Percentiles rank a stretch among this genome's conserved stretches.
phyloP scores from a whole-genome alignment of 495 filamentous ascomycete species.

The Monascus purpureus region DNA sequence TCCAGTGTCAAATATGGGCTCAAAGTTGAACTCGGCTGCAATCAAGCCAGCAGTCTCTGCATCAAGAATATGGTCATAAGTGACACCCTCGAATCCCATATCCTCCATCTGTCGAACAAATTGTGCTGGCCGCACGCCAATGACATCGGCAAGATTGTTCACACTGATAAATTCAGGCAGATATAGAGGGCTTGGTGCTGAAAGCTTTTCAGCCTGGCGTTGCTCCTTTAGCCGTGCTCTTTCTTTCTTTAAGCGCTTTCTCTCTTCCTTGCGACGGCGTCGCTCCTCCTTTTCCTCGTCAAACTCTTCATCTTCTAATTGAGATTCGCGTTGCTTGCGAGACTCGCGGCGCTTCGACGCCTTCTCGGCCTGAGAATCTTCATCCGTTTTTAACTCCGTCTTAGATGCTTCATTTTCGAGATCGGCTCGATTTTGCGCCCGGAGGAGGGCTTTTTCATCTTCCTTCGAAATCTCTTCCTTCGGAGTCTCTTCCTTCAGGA shows the following conservation, averaged over 20 bases:
- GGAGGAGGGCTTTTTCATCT: constrained; percentile 2
- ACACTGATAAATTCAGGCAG: constrained; percentile 88
- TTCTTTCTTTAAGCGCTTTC: constrained; percentile 33
- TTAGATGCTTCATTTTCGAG: too few relatives aligned
- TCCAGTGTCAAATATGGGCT: constrained; percentile 64
- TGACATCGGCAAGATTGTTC: constrained; percentile 61
- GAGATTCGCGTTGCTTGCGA: constrained; percentile 10
- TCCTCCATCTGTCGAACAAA: constrained; percentile 61
- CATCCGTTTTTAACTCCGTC: constrained; percentile 7
- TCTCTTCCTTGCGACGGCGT: constrained; percentile 19
- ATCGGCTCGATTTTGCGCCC: too few relatives aligned
- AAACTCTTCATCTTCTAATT: constrained; percentile 23
- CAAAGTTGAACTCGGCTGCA: constrained; percentile 84
- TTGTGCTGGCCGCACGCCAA: constrained; percentile 55
- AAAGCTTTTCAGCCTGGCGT: constrained; percentile 13
- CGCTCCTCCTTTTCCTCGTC: constrained; percentile 19
- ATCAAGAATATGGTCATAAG: constrained; percentile 68
- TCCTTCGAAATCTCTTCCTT: constrained; percentile 3
- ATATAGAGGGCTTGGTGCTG: constrained; percentile 48
- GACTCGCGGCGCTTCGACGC: constrained; percentile 12
- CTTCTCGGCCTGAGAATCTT: constrained; percentile 5
- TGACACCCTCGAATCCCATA: constrained; percentile 69
- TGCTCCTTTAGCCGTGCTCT: constrained; percentile 14
- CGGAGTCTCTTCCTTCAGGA: neutral
- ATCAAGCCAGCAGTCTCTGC: constrained; percentile 83